These are phyloP conservation scores for Inga leiocalycina DNA, from an alignment of 306 rosid species.

Conservation along the genomic window DNA sequence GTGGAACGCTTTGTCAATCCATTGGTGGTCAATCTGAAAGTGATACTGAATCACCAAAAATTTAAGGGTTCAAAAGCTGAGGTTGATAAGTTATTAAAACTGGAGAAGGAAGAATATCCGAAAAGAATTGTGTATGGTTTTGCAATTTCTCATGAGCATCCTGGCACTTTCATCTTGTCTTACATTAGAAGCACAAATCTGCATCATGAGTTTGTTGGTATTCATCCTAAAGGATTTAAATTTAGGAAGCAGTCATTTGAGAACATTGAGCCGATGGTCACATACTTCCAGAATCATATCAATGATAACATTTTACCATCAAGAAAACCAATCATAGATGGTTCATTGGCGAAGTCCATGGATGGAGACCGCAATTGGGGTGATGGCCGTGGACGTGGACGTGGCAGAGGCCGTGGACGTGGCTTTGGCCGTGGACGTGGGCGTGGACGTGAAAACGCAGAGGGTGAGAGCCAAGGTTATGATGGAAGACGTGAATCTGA, in stretches of 20 bases:
- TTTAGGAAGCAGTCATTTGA: conserved; percentile 53
- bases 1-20: conserved; percentile 45
- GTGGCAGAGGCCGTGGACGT: not conserved
- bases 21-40: conserved; percentile 47
- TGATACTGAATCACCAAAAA: conserved; percentile 40
- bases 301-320: conserved; percentile 38
- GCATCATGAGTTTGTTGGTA: conserved; percentile 51
- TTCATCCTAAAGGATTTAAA: conserved; percentile 54
- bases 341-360: conserved; percentile 11
- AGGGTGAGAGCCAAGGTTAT: not conserved
- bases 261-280: conserved; percentile 40
- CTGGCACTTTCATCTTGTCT: conserved; percentile 51
- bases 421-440: not conserved
- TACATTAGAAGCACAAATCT: conserved; percentile 46
- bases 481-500: not conserved
- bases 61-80: conserved; percentile 57
- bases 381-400: not conserved
- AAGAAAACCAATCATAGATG: conserved; percentile 11
- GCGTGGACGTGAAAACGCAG: not conserved
- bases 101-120: conserved; percentile 49
- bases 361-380: conserved; percentile 37
- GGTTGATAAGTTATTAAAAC: conserved; percentile 42
- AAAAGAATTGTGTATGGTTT: conserved; percentile 47
- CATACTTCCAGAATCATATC: conserved; percentile 52
- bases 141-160: conserved; percentile 53